phyloP scores from a whole-genome alignment of 768 basidiomycete species.

The Mrakia frigida region DNA sequence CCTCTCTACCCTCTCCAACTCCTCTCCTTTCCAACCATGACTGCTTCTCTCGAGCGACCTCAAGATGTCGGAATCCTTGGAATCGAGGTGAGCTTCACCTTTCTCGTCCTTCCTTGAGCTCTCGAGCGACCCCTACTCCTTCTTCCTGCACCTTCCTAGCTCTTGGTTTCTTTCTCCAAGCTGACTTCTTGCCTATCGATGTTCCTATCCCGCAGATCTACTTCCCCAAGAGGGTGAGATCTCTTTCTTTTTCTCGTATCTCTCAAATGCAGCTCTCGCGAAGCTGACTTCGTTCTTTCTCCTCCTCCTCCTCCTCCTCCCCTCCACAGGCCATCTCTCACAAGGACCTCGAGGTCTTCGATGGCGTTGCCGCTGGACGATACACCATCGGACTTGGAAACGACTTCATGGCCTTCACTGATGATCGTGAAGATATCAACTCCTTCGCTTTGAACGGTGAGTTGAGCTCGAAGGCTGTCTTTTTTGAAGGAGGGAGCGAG shows the following conservation, averaged over 20 bases:
- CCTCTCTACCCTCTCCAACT: background rate
- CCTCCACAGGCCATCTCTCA: slow-evolving; percentile 92
- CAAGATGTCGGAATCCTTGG: slow-evolving; percentile 85
- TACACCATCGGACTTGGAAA: slow-evolving; percentile 99
- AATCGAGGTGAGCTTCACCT: slow-evolving; percentile 20
- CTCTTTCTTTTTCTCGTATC: background rate
- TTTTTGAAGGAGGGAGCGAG: background rate
- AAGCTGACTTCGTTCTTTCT: background rate
- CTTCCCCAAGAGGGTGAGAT: slow-evolving; percentile 79
- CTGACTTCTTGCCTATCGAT: background rate
- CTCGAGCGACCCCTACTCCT: background rate
- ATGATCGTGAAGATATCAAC: slow-evolving; percentile 99
- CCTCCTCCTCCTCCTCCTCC: slow-evolving; percentile 6
- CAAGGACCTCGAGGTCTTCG: slow-evolving; percentile 86
- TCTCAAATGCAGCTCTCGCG: background rate
- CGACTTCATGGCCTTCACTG: slow-evolving; percentile 96
- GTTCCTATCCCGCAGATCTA: slow-evolving; percentile 73
- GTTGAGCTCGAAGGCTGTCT: slow-evolving; percentile 37
- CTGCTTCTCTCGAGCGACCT: slow-evolving; percentile 52
- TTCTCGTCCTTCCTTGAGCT: background rate
- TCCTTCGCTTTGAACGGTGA: slow-evolving; percentile 89
- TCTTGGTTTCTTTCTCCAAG: background rate
- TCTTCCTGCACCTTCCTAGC: background rate
- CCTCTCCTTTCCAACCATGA: slow-evolving; percentile 1
- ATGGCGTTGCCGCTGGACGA: slow-evolving; percentile 90